Evolutionary conservation across 306 rosid genomes (phyloP), one percentile per base, ranked within the genome.

Genomic region (Echinosophora koreensis): DNA sequence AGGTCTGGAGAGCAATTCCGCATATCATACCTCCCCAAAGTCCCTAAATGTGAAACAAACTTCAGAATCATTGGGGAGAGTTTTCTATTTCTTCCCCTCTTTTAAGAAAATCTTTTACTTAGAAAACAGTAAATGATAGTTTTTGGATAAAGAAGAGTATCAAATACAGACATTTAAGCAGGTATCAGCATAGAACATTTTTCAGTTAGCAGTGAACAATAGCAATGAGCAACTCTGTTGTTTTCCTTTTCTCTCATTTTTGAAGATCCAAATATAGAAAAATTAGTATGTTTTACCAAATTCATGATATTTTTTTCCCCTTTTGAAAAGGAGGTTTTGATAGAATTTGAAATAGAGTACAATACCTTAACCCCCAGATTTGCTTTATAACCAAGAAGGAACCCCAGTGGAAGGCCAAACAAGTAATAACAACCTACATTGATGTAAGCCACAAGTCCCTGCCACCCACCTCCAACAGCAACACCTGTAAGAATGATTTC

Each of bases 391-490:
- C 96, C 98, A 75, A 94, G 92, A 81, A 86, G 13, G 69, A 49
- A 82, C 15, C 98, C 98, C 3, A 93, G 52, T 58, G 98, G 96
- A 49, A 94, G 85, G 14, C 98, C 98, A 78, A 94, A 86, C 69
- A 87, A 55, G 79, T 94, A 94, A 79, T 94, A 94, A 59, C 83
- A 83, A 75, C 96, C 97, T 58, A 91, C 39, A 81, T 94, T 91
- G 66, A 94, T 86, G 59, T 89, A 94, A 59, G 97, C 97, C 68
- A 94, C 98, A 70, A 87, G 52, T 56, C 88, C 89, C 74, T 94
- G 98, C 98, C 97, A 94, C 22, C 98, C 98, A 38, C 94, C 96
- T 83, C 98, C 98, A 69, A 94, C 49, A 32, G 98, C 98, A 84
- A 94, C 97, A 39, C 98, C 98, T 92, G 74, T 16, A 82, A 69